Base-by-base conservation (phyloP, 2,329 filamentous ascomycete genomes). In the Capronia epimyces region DNA sequence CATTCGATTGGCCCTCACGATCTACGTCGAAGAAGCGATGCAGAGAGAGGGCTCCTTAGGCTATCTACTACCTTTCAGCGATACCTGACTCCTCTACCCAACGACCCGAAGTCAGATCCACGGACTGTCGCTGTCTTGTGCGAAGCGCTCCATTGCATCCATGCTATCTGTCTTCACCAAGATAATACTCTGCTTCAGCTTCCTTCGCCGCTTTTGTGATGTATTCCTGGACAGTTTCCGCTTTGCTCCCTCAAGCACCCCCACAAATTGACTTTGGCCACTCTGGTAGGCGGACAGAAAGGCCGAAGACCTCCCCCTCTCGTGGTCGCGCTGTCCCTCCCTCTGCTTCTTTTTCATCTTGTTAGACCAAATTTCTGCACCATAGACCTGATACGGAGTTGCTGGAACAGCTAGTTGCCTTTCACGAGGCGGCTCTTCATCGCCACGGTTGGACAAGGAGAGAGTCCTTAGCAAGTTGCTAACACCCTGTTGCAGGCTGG, bases 111-210 rank as follows among this genome's bases (percentile, higher is more conserved):
- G 7, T 48, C 31, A 55, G 16, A 55, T 55, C 53, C 53, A 55
- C 2, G 42, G 37, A 18, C 20, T 25, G 21, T 47, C 50, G 6
- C 27, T 16, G 12, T 53, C 44, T 20, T n/a, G 29, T 22, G 21
- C 16, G 16, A 29, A 27, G 10, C 31, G 47, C 20, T 49, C 25
- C 40, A 34, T 27, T 10, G 62, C 62, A 56, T 67, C 60, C 22
- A 53, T 16, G 16, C 31, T 31, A 3, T 15, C 27, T n/a, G 36
- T 43, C 25, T 41, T 68, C 25, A 72, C 61, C 20, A 72, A 22
- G 40, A 64, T 67, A 41, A 72, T 73, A 43, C 68, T 66, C 16
- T 67, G 63, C 58, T 72, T 72, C 46, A 73, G 47, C 43, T 64
- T 62, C 45, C 64, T 64, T 27, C 66, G 63, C 20, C 67, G 60